phyloP scores from a whole-genome alignment of 108 stramenopile genomes.

The Cyclotella baltica region DNA sequence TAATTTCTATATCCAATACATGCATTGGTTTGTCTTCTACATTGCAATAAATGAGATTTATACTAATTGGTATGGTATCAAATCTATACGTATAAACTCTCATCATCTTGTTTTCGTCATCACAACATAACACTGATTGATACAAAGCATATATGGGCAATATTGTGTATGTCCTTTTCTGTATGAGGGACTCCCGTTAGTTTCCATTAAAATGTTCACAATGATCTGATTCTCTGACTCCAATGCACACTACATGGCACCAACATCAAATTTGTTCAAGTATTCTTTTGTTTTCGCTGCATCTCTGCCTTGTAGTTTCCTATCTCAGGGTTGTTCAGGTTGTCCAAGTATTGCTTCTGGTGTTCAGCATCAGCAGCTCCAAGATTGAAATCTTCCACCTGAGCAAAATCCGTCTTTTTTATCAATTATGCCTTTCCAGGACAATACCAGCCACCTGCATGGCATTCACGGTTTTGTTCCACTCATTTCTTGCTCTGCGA shows the following conservation, averaged over 20 bases:
- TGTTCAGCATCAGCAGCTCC: slow-evolving; percentile 80
- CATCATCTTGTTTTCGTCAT: no score
- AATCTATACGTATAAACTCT: no score
- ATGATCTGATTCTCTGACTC: slow-evolving; percentile 82
- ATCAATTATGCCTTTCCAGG: slow-evolving; percentile 75
- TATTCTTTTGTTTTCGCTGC: slow-evolving; percentile 46
- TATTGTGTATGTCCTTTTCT: slow-evolving; percentile 79
- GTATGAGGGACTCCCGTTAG: slow-evolving; percentile 83
- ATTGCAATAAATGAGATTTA: no score
- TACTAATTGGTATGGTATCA: no score
- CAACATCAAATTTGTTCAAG: slow-evolving; percentile 29
- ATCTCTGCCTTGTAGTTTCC: slow-evolving; percentile 60
- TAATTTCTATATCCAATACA: no score
- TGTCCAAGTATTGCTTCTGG: slow-evolving; percentile 88
- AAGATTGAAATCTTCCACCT: slow-evolving; percentile 94
- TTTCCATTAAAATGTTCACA: slow-evolving; percentile 79
- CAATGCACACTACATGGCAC: slow-evolving; percentile 92
- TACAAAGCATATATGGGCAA: slow-evolving; percentile 78
- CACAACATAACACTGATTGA: slow-evolving; percentile 20
- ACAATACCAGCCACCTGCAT: slow-evolving; percentile 92
- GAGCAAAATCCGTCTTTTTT: slow-evolving; percentile 89
- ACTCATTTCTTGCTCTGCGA: slow-evolving; percentile 87
- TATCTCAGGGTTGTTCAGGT: slow-evolving; percentile 72
- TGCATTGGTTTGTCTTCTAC: no score
- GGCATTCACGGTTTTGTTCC: slow-evolving; percentile 81